phyloP scores from a whole-genome alignment of 2,329 filamentous ascomycete species.

The Pyrenophora graminea region DNA sequence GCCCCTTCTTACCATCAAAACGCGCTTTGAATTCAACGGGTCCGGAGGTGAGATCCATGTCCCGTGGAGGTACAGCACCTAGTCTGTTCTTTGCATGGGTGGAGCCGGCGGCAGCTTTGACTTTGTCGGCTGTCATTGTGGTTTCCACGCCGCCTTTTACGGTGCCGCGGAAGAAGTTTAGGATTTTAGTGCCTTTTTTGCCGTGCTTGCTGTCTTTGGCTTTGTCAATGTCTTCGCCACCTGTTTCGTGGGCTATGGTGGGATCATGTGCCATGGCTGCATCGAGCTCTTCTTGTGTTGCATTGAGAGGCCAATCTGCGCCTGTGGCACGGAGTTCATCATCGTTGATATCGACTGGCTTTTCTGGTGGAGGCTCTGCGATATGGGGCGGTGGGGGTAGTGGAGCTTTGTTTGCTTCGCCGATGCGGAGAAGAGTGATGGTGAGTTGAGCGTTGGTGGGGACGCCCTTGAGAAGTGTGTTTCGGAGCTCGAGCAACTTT shows the following conservation, averaged over 20 bases:
- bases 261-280: conserved; percentile 59
- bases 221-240: conserved; percentile 58
- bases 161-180: conserved; percentile 70
- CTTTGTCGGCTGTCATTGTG: conserved; percentile 70
- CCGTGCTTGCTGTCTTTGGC: conserved; percentile 54
- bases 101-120: conserved; percentile 67
- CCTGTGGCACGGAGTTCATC: conserved; percentile 57
- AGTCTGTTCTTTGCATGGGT: conserved; percentile 70
- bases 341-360: conserved; percentile 56
- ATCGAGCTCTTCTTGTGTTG: conserved; percentile 67
- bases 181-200: conserved; percentile 55
- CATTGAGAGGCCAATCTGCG: conserved; percentile 62
- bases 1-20: conserved; percentile 71
- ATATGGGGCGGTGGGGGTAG: conserved; percentile 64
- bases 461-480: conserved; percentile 77
- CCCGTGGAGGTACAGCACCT: conserved; percentile 64
- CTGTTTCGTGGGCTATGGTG: conserved; percentile 53
- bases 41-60: conserved; percentile 58
- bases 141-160: conserved; percentile 75
- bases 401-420: conserved; percentile 79
- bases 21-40: conserved; percentile 78
- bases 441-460: conserved; percentile 86
- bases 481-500: conserved; percentile 72
- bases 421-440: conserved; percentile 77
- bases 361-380: conserved; percentile 52